These are phyloP conservation scores for Colletotrichum spaethianum DNA, from an alignment of 2,329 filamentous ascomycete species.

Conservation along the genomic window DNA sequence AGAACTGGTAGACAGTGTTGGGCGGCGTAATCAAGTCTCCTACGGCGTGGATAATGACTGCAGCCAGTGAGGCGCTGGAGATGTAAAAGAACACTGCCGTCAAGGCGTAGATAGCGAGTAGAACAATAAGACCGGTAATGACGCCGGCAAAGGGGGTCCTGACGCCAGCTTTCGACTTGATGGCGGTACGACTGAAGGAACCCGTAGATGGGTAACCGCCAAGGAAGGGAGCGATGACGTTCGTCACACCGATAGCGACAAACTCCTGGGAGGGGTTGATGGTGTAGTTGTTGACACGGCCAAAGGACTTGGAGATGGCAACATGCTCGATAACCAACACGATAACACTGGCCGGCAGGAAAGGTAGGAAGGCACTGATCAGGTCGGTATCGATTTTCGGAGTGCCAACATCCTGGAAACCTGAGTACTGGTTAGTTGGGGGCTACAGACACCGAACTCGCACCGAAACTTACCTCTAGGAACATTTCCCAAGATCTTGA, in stretches of 20 bases:
- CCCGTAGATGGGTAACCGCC: conserved; percentile 94
- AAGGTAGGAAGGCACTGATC: conserved; percentile 75
- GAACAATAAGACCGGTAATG: conserved; percentile 87
- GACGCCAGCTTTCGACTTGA: conserved; percentile 97
- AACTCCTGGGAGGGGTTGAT: conserved; percentile 97
- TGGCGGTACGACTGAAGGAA: conserved; percentile 95
- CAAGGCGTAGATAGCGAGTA: conserved; percentile 91
- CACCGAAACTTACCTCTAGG: conserved; percentile 73
- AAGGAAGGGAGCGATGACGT: conserved; percentile 91
- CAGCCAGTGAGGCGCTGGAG: conserved; percentile 83
- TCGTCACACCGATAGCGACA: conserved; percentile 92
- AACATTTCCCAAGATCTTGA: conserved; percentile 82
- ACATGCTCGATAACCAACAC: conserved; percentile 98
- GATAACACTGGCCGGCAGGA: conserved; percentile 89
- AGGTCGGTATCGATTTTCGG: conserved; percentile 78
- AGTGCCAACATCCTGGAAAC: conserved; percentile 84
- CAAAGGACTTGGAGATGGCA: conserved; percentile 97
- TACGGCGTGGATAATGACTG: conserved; percentile 96
- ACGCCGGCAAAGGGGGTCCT: conserved; percentile 91
- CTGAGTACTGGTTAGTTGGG: conserved; percentile 49
- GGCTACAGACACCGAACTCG: background rate
- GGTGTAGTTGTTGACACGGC: conserved; percentile 93
- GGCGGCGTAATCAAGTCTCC: conserved; percentile 92
- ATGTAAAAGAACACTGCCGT: conserved; percentile 96
- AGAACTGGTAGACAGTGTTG: conserved; percentile 94